Base-by-base conservation (phyloP, 2,329 filamentous ascomycete species). In the Stemphylium vesicarium region DNA sequence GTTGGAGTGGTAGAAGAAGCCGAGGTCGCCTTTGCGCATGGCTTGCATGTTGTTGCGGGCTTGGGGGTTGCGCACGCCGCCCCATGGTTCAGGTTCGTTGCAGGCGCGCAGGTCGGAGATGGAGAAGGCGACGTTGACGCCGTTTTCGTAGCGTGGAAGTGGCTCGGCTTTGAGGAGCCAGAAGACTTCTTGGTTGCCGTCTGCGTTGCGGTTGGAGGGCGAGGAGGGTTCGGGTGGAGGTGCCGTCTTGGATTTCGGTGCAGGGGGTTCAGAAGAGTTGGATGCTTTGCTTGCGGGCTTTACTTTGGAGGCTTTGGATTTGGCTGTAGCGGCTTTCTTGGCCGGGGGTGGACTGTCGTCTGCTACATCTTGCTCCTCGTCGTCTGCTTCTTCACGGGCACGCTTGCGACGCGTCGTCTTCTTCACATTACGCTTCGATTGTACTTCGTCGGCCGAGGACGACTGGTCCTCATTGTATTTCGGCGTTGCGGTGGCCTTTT, bases 1-100 rank as follows among this genome's bases (percentile, higher is more conserved):
- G 68, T 95, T 96, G 41, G 91, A 96, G 77, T 97, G 94, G 73
- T 98, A 98, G 79, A 99, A 98, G 79, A 99, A 98, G 22, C 92
- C 93, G 29, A 93, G 82, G 71, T 99, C 95, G 45, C 93, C 93
- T 51, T 88, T 87, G 66, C 91, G 92, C 95, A 99, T 99, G 8
- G 87, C 85, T 26, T 91, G 86, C 78, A 99, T 88, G 72, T 97
- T 92, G 70, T 97, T 98, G 22, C 91, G 86, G 6, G 94, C 94
- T 77, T 74, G 72, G 15, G 70, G 69, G 46, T 81, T 82, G 41
- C 78, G 69, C 35, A 81, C 85, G 71, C 78, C 95, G 77, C 96
- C 90, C 95, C 95, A 99, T 0, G 91, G 88, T 71, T 98, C 94
- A 1, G 94, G 92, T 66, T 85, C 83, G 0, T 81, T 86, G 68